Percentiles rank a stretch among this genome's conserved stretches.
phyloP scores from a whole-genome alignment of 495 filamentous ascomycete genomes.

The Tuber borchii region DNA sequence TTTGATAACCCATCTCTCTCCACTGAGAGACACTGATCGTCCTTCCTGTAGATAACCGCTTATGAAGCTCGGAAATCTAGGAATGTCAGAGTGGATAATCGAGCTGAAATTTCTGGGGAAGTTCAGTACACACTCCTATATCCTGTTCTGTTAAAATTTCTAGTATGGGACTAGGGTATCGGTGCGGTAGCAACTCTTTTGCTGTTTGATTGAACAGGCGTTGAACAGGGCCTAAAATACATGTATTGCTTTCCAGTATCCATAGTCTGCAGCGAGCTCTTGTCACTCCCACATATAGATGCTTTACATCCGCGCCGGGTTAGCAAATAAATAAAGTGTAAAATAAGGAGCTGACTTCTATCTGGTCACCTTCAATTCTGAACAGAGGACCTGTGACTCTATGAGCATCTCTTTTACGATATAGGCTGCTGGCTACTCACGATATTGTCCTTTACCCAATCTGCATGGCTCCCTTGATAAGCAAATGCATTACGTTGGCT shows the following conservation, averaged over 20 bases:
- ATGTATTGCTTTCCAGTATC: constrained; percentile 16
- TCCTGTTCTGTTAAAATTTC: constrained; percentile 10
- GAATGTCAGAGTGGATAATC: constrained; percentile 3
- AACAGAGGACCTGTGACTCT: constrained; percentile 15
- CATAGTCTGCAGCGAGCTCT: constrained; percentile 12
- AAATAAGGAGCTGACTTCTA: background rate
- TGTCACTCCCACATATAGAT: constrained; percentile 22
- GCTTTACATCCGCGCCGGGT: background rate
- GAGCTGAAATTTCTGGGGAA: background rate
- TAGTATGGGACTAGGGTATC: constrained; percentile 10
- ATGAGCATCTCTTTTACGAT: background rate
- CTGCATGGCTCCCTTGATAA: background rate
- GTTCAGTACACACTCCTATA: background rate
- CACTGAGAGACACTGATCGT: no score
- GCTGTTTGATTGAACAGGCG: constrained; percentile 11
- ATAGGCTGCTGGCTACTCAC: constrained; percentile 3
- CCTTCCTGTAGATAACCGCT: no score
- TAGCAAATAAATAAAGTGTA: background rate
- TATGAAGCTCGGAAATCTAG: background rate
- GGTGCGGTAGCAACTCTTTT: background rate
- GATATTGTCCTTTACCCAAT: constrained; percentile 6
- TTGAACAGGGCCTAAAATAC: constrained; percentile 4
- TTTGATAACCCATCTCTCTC: no score
- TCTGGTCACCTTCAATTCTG: constrained; percentile 13
- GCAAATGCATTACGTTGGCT: background rate